Evolutionary conservation across 129 eudicot species (phyloP).

Genomic region (Ambrosia artemisiifolia): DNA sequence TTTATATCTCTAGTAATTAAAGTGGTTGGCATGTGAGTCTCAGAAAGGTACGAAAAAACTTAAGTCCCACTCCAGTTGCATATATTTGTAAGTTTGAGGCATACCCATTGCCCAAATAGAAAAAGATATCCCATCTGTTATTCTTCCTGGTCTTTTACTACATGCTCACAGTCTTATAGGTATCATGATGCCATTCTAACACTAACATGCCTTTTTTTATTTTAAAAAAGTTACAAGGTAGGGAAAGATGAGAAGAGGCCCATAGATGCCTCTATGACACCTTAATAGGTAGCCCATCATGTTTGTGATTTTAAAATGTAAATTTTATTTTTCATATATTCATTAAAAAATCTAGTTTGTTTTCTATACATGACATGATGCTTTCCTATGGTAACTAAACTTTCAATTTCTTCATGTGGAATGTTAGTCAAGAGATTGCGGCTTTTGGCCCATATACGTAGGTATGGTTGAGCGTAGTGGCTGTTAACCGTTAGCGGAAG

Average conservation of each 20-base stretch:
- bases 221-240: slow-evolving; percentile 3
- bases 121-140: slow-evolving; percentile 57
- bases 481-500: not conserved
- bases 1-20: slow-evolving; percentile 9
- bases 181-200: slow-evolving; percentile 15
- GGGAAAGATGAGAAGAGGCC: not conserved
- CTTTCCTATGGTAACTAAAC: not conserved
- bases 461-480: not conserved
- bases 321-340: not conserved
- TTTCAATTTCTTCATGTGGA: not conserved
- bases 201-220: slow-evolving; percentile 18
- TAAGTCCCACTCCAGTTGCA: slow-evolving; percentile 58
- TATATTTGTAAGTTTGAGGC: slow-evolving; percentile 39
- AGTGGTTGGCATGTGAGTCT: slow-evolving; percentile 57
- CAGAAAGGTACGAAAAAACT: slow-evolving; percentile 47
- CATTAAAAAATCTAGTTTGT: not conserved
- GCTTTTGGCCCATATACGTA: not conserved
- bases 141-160: slow-evolving; percentile 35
- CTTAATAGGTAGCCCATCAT: slow-evolving; percentile 29
- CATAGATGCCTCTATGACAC: slow-evolving; percentile 36
- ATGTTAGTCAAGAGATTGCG: not conserved
- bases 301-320: not conserved
- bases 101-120: slow-evolving; percentile 73
- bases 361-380: slow-evolving; percentile 3
- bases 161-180: slow-evolving; percentile 16